These are phyloP conservation scores for Balamuthia mandrillaris DNA, from an alignment of 208 protist genomes.

Conservation along the genomic window DNA sequence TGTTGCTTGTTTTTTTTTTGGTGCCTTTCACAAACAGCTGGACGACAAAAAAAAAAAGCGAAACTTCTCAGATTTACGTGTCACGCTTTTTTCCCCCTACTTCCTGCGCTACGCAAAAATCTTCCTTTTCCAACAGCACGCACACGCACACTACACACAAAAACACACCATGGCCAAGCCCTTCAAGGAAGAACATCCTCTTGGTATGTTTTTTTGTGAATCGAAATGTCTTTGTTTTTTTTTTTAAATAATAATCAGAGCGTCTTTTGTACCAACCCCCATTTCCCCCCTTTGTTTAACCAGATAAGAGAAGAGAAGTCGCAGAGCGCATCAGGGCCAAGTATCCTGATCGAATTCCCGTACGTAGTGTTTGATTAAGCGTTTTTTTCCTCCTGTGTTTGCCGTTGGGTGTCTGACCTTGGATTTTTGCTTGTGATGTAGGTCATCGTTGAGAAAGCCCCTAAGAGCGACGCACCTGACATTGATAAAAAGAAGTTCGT, in stretches of 20 bases:
- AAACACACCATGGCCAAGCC: conserved; percentile 7
- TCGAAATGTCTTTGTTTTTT: background rate
- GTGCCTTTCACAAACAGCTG: background rate
- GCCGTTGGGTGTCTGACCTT: background rate
- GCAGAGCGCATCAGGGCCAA: conserved; percentile 48
- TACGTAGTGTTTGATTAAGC: conserved; percentile 12
- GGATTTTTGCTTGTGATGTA: background rate
- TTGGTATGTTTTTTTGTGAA: conserved; percentile 6
- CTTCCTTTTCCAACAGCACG: background rate
- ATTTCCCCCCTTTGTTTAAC: background rate
- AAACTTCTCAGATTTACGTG: background rate
- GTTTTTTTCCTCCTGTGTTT: background rate
- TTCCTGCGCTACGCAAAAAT: background rate
- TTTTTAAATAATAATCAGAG: background rate
- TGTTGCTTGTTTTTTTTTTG: background rate
- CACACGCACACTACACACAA: background rate
- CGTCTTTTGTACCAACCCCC: background rate
- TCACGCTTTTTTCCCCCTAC: background rate
- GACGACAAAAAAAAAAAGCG: background rate
- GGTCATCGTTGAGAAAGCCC: conserved; percentile 68
- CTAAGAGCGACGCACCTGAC: conserved; percentile 65
- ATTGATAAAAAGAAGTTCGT: conserved; percentile 72
- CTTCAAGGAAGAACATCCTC: conserved; percentile 42
- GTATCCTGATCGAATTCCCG: conserved; percentile 69
- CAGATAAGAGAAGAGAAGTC: conserved; percentile 37